A percentile compares a stretch with the other conserved stretches of the same genome.
Conservation (phyloP, 2,329 filamentous ascomycete species). For the Alternaria viburni region DNA sequence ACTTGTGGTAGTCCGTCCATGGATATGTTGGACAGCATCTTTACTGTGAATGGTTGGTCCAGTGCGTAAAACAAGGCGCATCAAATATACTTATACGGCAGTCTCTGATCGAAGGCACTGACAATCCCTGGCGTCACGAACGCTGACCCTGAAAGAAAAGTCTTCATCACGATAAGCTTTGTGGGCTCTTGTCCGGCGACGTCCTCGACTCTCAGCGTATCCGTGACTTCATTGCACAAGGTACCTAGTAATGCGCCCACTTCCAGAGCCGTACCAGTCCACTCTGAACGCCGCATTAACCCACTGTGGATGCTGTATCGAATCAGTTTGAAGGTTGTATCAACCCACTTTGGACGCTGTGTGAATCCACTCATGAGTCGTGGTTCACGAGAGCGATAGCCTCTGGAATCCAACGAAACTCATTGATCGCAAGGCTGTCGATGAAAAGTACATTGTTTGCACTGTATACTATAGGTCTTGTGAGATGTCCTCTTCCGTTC, state of each 20-base stretch:
- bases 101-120: neutral
- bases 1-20: neutral
- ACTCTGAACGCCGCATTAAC: neutral
- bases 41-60: accelerated
- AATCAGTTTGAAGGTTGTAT: neutral
- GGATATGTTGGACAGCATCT: neutral
- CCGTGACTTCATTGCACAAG: neutral
- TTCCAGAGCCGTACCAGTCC: neutral
- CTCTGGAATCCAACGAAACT: too few relatives aligned
- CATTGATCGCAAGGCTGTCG: too few relatives aligned
- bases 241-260: neutral
- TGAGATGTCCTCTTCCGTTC: too few relatives aligned
- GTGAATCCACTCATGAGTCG: neutral
- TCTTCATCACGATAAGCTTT: neutral
- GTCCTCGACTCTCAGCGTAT: neutral
- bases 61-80: neutral
- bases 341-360: neutral
- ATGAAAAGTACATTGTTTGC: too few relatives aligned
- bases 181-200: neutral
- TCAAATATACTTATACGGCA: neutral
- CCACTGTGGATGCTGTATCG: neutral
- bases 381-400: neutral
- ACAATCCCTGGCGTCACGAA: accelerated
- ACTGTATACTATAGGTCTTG: too few relatives aligned
- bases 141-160: neutral